Conservation (phyloP, 306 rosid genomes). For the Adenanthera pavonina region DNA sequence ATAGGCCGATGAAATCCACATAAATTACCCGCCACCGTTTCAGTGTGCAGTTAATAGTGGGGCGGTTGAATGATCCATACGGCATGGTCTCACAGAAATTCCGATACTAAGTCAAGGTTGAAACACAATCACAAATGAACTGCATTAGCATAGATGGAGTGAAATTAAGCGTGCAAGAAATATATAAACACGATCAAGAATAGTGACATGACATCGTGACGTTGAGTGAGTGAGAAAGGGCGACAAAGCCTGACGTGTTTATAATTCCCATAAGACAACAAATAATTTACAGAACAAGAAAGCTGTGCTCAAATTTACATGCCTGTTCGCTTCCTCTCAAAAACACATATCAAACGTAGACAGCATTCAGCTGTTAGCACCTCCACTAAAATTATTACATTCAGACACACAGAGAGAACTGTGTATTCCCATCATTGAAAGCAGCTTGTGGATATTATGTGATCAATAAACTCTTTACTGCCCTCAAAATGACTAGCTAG, state of each 20-base stretch:
- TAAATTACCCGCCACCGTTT: too few relatives aligned
- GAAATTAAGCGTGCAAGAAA: background rate
- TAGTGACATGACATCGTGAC: background rate
- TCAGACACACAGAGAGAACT: conserved; percentile 11
- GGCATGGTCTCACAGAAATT: background rate
- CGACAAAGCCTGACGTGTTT: background rate
- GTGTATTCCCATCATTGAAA: conserved; percentile 39
- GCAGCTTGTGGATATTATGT: conserved; percentile 34
- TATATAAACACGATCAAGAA: background rate
- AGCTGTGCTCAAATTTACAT: conserved; percentile 59
- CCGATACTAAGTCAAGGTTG: background rate
- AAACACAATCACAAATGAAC: background rate
- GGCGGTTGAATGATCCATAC: too few relatives aligned
- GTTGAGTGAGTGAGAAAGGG: background rate
- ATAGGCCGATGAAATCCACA: too few relatives aligned
- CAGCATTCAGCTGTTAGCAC: conserved; percentile 39
- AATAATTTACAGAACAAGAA: conserved; percentile 51
- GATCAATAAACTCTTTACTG: conserved; percentile 43
- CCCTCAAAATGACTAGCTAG: conserved; percentile 43
- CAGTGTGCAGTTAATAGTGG: too few relatives aligned
- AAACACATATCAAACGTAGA: conserved; percentile 44
- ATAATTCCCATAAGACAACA: conserved; percentile 26
- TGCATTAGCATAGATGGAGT: background rate
- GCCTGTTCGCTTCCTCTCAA: conserved; percentile 50
- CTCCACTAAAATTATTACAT: background rate